phyloP scores from a whole-genome alignment of 768 basidiomycete species.

The Gelatoporia subvermispora region DNA sequence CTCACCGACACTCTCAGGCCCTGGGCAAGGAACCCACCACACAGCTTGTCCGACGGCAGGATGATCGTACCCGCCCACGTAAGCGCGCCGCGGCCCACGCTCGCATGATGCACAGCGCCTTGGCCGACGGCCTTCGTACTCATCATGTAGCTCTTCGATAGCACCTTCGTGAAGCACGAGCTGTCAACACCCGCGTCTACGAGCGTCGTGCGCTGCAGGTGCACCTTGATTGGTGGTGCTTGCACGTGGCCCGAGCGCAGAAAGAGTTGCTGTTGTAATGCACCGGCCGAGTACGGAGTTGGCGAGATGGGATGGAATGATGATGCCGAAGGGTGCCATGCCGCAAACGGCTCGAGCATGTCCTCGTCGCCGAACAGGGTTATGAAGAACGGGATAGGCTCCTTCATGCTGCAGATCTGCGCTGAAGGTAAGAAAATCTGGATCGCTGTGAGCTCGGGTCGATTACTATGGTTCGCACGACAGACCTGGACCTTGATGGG shows the following conservation, averaged over 20 bases:
- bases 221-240: slow-evolving; percentile 4
- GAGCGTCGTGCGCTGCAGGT: slow-evolving; percentile 8
- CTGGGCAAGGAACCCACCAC: slow-evolving; percentile 18
- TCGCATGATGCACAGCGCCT: slow-evolving; percentile 16
- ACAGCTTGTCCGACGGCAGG: slow-evolving; percentile 7
- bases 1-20: slow-evolving; percentile 20
- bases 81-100: slow-evolving; percentile 7
- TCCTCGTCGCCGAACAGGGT: slow-evolving; percentile 19
- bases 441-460: background rate
- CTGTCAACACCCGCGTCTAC: slow-evolving; percentile 1
- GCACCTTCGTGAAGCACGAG: too few species aligned
- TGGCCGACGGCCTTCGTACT: slow-evolving; percentile 12
- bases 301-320: slow-evolving; percentile 22
- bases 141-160: background rate
- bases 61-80: slow-evolving; percentile 23
- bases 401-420: slow-evolving; percentile 19
- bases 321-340: slow-evolving; percentile 15
- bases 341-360: slow-evolving; percentile 14
- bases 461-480: background rate
- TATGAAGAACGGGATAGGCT: slow-evolving; percentile 23
- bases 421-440: slow-evolving; percentile 21
- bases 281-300: slow-evolving; percentile 3
- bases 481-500: slow-evolving; percentile 18
- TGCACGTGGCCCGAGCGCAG: background rate
- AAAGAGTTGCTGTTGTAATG: slow-evolving; percentile 11